Evolutionary conservation across 768 basidiomycete species (phyloP).

Genomic region (Amanita fuliginea): DNA sequence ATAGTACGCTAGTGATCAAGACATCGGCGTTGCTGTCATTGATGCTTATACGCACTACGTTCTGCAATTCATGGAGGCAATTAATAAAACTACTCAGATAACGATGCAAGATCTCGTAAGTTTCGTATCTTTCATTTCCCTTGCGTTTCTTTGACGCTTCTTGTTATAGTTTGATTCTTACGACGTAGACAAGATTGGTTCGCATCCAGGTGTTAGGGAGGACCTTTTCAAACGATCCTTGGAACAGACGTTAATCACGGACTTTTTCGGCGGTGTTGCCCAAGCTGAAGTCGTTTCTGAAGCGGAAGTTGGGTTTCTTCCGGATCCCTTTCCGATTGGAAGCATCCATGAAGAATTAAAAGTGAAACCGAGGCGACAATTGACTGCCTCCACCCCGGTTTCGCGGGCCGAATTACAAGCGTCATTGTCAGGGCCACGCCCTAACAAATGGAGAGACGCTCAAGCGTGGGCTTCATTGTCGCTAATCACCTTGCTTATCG

Average conservation of each 20-base stretch:
- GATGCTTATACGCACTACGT: conserved; percentile 91
- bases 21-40: conserved; percentile 93
- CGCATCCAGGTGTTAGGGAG: conserved; percentile 81
- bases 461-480: conserved; percentile 21
- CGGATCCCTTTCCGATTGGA: neutral
- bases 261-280: conserved; percentile 84
- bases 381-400: neutral
- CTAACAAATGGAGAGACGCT: conserved; percentile 10
- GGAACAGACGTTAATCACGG: conserved; percentile 55
- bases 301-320: neutral
- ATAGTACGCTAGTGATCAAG: conserved; percentile 87
- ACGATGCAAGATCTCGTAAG: conserved; percentile 78
- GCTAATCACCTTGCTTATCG: conserved; percentile 18
- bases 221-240: conserved; percentile 68
- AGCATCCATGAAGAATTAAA: neutral
- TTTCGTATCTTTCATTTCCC: conserved; percentile 7
- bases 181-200: conserved; percentile 63
- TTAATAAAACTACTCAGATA: conserved; percentile 80
- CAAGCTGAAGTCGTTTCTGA: conserved; percentile 53
- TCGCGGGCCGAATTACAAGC: neutral
- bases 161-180: conserved; percentile 67
- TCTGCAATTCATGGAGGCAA: conserved; percentile 82
- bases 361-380: neutral
- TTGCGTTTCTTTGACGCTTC: neutral
- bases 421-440: neutral